phyloP scores from a whole-genome alignment of 345 rosid species.

The Acer campestre region DNA sequence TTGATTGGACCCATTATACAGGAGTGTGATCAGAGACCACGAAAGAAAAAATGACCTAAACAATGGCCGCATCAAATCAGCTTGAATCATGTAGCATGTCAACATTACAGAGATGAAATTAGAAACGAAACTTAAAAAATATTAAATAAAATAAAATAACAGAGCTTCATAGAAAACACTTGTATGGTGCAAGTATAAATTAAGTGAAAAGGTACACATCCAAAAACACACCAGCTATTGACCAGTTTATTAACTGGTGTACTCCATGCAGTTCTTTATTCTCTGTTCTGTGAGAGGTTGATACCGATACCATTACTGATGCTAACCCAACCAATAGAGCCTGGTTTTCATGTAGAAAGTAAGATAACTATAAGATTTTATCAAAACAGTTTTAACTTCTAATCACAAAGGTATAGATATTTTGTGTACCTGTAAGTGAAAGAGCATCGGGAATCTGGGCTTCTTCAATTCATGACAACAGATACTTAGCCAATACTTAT shows the following conservation, averaged over 20 bases:
- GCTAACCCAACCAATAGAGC: constrained; percentile 76
- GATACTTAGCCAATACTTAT: constrained; percentile 69
- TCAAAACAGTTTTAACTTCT: background rate
- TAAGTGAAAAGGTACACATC: background rate
- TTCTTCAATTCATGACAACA: constrained; percentile 50
- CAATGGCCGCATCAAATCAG: background rate
- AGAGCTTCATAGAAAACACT: background rate
- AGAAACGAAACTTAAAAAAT: background rate
- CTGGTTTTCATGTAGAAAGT: constrained; percentile 43
- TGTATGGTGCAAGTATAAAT: background rate
- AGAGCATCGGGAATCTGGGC: constrained; percentile 56
- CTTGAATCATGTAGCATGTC: background rate
- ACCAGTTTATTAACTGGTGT: constrained; percentile 90
- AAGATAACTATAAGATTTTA: constrained; percentile 1
- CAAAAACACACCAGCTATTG: constrained; percentile 60
- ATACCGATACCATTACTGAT: constrained; percentile 72
- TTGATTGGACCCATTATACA: background rate
- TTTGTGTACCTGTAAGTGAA: constrained; percentile 63
- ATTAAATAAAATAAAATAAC: background rate
- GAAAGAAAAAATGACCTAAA: background rate
- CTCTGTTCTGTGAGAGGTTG: constrained; percentile 85
- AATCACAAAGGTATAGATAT: constrained; percentile 19
- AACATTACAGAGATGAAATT: background rate
- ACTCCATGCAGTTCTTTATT: constrained; percentile 74
- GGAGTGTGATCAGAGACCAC: background rate